These are phyloP conservation scores for Didymella sp. DNA, from an alignment of 2,329 filamentous ascomycete genomes.

Conservation along the genomic window DNA sequence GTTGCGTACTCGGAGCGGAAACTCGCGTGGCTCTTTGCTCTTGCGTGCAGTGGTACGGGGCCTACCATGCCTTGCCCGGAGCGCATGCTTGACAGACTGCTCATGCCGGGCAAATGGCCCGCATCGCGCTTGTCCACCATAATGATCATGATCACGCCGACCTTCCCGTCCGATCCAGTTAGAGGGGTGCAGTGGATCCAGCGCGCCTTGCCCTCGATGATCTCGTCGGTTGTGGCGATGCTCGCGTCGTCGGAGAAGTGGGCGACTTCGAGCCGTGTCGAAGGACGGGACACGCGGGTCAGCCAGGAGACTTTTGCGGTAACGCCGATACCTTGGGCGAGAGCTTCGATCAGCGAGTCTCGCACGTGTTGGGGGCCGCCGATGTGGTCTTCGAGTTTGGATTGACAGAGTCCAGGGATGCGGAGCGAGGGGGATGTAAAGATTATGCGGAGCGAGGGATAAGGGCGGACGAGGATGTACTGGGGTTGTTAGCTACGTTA, in stretches of 20 bases:
- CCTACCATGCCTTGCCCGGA: neutral
- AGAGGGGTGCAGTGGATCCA: slow-evolving; percentile 81
- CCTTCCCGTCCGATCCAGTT: slow-evolving; percentile 66
- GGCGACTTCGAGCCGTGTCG: neutral
- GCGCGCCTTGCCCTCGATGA: slow-evolving; percentile 63
- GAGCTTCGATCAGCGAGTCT: slow-evolving; percentile 61
- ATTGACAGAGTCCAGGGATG: slow-evolving; percentile 55
- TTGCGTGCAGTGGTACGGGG: neutral
- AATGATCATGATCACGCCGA: slow-evolving; percentile 79
- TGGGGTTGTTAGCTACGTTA: slow-evolving; percentile 23
- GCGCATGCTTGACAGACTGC: neutral
- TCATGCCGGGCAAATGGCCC: neutral
- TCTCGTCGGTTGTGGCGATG: neutral
- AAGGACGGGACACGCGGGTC: slow-evolving; percentile 4
- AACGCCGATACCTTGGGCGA: slow-evolving; percentile 71
- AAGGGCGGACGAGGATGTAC: slow-evolving; percentile 56
- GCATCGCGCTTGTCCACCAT: slow-evolving; percentile 68
- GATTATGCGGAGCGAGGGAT: slow-evolving; percentile 55
- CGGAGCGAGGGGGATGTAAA: slow-evolving; percentile 57
- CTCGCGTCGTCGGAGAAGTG: slow-evolving; percentile 14
- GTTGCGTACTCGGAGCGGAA: neutral
- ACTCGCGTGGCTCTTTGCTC: slow-evolving; percentile 4
- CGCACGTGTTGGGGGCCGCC: slow-evolving; percentile 59
- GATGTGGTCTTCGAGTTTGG: slow-evolving; percentile 53
- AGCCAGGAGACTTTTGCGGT: slow-evolving; percentile 75